phyloP scores from a whole-genome alignment of 345 rosid genomes.

The Brassica carinata region DNA sequence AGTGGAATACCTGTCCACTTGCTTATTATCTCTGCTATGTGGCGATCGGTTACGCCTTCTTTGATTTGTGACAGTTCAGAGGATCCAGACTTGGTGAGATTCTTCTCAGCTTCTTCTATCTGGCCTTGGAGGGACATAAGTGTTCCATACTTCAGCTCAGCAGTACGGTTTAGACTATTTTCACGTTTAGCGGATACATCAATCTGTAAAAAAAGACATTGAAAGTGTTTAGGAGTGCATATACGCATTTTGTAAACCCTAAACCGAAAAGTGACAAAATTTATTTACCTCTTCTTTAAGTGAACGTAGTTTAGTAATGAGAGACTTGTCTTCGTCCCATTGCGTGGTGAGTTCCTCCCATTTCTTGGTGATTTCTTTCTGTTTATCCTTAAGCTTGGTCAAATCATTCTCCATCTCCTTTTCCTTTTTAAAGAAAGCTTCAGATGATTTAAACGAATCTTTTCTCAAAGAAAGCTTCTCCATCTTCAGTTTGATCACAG shows the following conservation, averaged over 20 bases:
- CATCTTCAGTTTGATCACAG: constrained; percentile 86
- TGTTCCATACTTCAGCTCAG: constrained; percentile 91
- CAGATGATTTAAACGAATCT: constrained; percentile 61
- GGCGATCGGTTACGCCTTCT: constrained; percentile 88
- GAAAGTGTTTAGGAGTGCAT: constrained; percentile 11
- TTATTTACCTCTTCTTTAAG: constrained; percentile 77
- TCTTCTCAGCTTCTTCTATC: constrained; percentile 83
- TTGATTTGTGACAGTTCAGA: constrained; percentile 73
- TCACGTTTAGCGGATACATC: constrained; percentile 95
- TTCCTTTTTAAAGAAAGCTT: constrained; percentile 48
- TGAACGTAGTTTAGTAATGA: constrained; percentile 74
- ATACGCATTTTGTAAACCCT: neutral
- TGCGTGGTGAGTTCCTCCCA: constrained; percentile 68
- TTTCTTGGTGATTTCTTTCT: constrained; percentile 65
- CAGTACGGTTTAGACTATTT: constrained; percentile 74
- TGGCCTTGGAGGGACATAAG: constrained; percentile 82
- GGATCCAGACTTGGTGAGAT: constrained; percentile 62
- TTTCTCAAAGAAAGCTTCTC: constrained; percentile 83
- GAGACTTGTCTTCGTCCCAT: constrained; percentile 73
- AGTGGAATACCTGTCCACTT: constrained; percentile 98
- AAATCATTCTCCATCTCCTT: constrained; percentile 73
- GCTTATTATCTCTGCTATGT: constrained; percentile 90
- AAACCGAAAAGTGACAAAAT: neutral
- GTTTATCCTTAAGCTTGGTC: constrained; percentile 62
- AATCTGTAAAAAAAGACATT: constrained; percentile 47